phyloP scores from a whole-genome alignment of 2,329 filamentous ascomycete genomes.

The Aspergillus candidus region DNA sequence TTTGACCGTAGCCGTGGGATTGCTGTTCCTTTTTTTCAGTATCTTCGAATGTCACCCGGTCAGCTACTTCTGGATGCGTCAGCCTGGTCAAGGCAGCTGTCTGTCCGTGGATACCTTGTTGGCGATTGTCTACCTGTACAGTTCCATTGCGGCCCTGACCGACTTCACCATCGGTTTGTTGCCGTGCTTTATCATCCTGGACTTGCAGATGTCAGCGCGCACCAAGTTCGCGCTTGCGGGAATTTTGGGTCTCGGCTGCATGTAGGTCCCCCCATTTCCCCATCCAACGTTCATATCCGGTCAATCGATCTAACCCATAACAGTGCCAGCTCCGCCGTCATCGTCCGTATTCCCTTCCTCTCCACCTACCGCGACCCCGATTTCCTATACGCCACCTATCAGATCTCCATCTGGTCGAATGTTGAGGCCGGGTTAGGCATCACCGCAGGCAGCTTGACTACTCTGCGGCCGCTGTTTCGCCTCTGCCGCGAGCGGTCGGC shows the following conservation, averaged over 20 bases:
- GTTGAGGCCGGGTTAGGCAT: slow-evolving; percentile 18
- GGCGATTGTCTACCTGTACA: slow-evolving; percentile 46
- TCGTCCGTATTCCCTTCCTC: slow-evolving; percentile 4
- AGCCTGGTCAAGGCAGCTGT: slow-evolving; percentile 11
- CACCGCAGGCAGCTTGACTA: slow-evolving; percentile 13
- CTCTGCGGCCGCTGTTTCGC: slow-evolving; percentile 37
- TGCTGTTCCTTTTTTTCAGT: slow-evolving; percentile 41
- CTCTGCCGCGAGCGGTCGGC: background rate
- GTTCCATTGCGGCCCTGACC: slow-evolving; percentile 34
- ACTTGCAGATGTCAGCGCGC: slow-evolving; percentile 45
- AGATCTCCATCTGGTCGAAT: slow-evolving; percentile 24
- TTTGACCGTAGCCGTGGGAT: slow-evolving; percentile 35
- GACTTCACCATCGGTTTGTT: slow-evolving; percentile 46
- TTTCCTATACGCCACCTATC: slow-evolving; percentile 28
- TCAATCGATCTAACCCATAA: too few relatives aligned
- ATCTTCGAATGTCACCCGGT: slow-evolving; percentile 45
- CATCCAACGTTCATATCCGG: too few relatives aligned
- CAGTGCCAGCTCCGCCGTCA: slow-evolving; percentile 2
- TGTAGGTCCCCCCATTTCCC: slow-evolving; percentile 19
- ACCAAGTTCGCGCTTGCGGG: slow-evolving; percentile 45
- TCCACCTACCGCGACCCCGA: slow-evolving; percentile 14
- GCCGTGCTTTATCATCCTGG: slow-evolving; percentile 47
- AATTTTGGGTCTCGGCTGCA: slow-evolving; percentile 49
- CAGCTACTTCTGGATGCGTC: slow-evolving; percentile 44
- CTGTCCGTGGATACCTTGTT: slow-evolving; percentile 36